Evolutionary conservation across 495 filamentous ascomycete genomes (phyloP).

Genomic region (Pseudoneurospora amorphoporcata): DNA sequence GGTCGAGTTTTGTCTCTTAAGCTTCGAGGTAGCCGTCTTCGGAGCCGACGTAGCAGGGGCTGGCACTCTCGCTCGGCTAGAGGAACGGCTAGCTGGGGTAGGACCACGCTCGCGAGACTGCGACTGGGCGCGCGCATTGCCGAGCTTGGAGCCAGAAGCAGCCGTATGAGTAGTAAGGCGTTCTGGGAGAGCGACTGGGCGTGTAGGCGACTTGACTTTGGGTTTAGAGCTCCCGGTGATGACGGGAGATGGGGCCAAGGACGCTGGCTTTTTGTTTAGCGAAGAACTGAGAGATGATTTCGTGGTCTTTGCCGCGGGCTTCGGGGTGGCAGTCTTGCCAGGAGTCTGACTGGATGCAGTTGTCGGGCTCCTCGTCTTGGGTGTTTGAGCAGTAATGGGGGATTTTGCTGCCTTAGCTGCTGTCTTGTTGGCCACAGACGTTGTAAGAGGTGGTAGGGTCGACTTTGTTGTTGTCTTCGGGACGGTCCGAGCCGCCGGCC

Average conservation of each 20-base stretch:
- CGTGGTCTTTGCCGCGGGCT: slow-evolving; percentile 11
- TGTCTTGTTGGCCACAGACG: slow-evolving; percentile 25
- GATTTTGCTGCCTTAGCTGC: slow-evolving; percentile 28
- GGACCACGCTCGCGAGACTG: slow-evolving; percentile 27
- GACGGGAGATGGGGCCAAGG: slow-evolving; percentile 24
- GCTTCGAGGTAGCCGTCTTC: slow-evolving; percentile 11
- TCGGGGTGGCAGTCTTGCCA: slow-evolving; percentile 20
- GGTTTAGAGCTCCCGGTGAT: slow-evolving; percentile 44
- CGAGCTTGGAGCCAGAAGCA: slow-evolving; percentile 47
- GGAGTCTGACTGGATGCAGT: slow-evolving; percentile 14
- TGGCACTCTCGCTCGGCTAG: slow-evolving; percentile 37
- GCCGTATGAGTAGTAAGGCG: slow-evolving; percentile 54
- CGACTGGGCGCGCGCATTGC: slow-evolving; percentile 23
- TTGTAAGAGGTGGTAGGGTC: slow-evolving; percentile 22
- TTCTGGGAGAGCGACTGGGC: slow-evolving; percentile 48
- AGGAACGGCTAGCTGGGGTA: slow-evolving; percentile 24
- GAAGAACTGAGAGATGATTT: slow-evolving; percentile 19
- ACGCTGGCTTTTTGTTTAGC: slow-evolving; percentile 24
- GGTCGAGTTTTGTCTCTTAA: slow-evolving; percentile 33
- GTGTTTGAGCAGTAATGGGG: slow-evolving; percentile 20
- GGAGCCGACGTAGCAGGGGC: slow-evolving; percentile 12
- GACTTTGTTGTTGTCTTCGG: slow-evolving; percentile 22
- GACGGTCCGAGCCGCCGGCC: slow-evolving; percentile 32
- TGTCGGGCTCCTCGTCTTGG: slow-evolving; percentile 14
- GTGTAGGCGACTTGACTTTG: slow-evolving; percentile 54